Evolutionary conservation across 2,329 filamentous ascomycete species (phyloP).

Genomic region (Botryosphaeria dothidea): DNA sequence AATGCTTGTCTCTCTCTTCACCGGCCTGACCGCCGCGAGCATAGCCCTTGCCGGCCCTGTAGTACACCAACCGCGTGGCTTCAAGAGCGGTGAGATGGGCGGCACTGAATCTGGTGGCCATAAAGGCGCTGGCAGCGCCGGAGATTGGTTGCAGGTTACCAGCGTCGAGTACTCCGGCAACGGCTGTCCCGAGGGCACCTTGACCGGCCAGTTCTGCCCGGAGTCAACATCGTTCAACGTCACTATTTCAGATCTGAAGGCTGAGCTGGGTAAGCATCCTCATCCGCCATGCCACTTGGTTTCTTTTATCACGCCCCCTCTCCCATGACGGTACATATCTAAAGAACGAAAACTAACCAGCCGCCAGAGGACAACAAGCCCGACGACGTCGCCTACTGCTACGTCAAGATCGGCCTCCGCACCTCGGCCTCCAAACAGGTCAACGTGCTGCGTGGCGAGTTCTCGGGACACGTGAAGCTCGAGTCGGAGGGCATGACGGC

Average conservation of each 20-base stretch:
- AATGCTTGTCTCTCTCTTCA: not conserved
- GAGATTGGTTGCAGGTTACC: not conserved
- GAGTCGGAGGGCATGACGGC: not conserved
- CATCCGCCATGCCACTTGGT: not conserved
- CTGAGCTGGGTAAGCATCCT: not conserved
- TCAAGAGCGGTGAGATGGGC: too few relatives aligned
- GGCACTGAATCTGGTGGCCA: too few relatives aligned
- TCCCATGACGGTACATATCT: not conserved
- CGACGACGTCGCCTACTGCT: not conserved
- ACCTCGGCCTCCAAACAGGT: not conserved
- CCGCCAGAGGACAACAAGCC: not conserved
- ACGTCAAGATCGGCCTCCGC: not conserved
- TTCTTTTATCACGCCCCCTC: not conserved
- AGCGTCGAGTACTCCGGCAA: not conserved
- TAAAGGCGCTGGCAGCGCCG: not conserved
- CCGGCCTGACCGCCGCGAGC: not conserved
- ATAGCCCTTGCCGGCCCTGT: not conserved
- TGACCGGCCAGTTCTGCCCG: not conserved
- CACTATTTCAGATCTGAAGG: not conserved
- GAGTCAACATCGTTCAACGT: not conserved
- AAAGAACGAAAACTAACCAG: not conserved
- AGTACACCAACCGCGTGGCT: not conserved
- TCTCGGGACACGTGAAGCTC: not conserved
- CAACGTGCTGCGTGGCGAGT: not conserved
- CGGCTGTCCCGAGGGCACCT: not conserved